Evolutionary conservation across 345 rosid species (phyloP), one percentile per base, ranked within the genome.

Genomic region (Lumnitzera littorea): DNA sequence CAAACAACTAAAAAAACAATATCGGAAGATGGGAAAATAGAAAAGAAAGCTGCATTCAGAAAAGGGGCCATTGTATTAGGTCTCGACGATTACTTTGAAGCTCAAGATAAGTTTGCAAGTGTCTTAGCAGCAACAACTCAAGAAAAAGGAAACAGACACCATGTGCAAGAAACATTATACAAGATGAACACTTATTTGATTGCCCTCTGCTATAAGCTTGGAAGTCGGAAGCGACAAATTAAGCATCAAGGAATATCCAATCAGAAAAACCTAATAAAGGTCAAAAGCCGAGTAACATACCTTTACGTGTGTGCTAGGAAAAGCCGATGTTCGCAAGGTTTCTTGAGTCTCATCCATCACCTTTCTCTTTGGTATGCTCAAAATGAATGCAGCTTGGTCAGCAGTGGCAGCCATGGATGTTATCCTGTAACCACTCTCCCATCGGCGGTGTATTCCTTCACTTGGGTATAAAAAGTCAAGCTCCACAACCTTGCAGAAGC

Each of bases 241-340:
- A 43, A 24, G 13, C 7, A 36, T 36, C 43, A 6, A 36, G 43
- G 7, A 4, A 58, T 31, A n/a, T 13, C 15, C 27, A 41, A 24
- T 0, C 50, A n/a, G 12, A 36, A 25, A 24, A n/a, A 51, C 50
- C 23, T 15, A 17, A 11, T 52, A 11, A 62, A 23, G 49, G 31
- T 16, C 59, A 50, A 24, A 25, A 60, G n/a, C 10, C 23, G 7
- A 29, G 43, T 25, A 20, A 58, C 61, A 49, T 60, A 91, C 98
- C 96, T 89, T 92, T 61, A 87, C 91, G 82, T 89, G 98, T 74
- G 90, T 81, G 72, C 96, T 92, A 9, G 98, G 98, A 65, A 92
- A 92, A 71, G 94, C 94, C 64, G 96, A 83, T 67, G 98, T 92
- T 5, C 98, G 86, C 36, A 89, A 85, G 56, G 96, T 92, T 80